phyloP scores from a whole-genome alignment of 2,329 filamentous ascomycete genomes.

The Bimuria novae-zelandiae region DNA sequence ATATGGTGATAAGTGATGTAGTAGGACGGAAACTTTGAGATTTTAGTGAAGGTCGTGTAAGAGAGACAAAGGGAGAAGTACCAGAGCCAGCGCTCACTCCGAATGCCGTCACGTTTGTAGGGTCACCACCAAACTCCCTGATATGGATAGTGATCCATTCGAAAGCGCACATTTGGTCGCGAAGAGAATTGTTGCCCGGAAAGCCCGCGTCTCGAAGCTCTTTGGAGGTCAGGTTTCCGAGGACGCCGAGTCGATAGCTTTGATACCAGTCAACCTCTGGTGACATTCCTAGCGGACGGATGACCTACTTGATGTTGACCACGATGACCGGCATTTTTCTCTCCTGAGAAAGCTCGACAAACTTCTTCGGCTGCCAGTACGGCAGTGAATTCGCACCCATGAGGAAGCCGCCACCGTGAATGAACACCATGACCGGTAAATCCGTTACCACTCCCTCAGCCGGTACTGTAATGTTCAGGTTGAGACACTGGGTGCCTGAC shows the following conservation, averaged over 20 bases:
- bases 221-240: constrained; percentile 49
- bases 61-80: constrained; percentile 18
- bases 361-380: constrained; percentile 52
- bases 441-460: constrained; percentile 17
- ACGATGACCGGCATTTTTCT: constrained; percentile 50
- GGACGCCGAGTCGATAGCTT: constrained; percentile 32
- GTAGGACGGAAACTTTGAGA: constrained; percentile 19
- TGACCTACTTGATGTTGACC: constrained; percentile 51
- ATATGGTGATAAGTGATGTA: constrained; percentile 24
- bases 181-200: constrained; percentile 33
- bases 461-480: constrained; percentile 54
- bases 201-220: constrained; percentile 49
- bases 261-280: no score
- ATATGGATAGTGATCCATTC: constrained; percentile 45
- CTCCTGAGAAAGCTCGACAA: constrained; percentile 51
- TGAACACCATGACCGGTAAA: constrained; percentile 57
- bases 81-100: constrained; percentile 55
- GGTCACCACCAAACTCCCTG: constrained; percentile 42
- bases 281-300: constrained; percentile 22
- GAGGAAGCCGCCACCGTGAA: constrained; percentile 57
- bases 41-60: constrained; percentile 4
- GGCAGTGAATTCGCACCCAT: constrained; percentile 57
- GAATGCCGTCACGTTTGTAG: constrained; percentile 40
- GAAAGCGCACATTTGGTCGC: constrained; percentile 42
- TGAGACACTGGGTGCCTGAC: constrained; percentile 56